Evolutionary conservation across 495 filamentous ascomycete genomes (phyloP).

Genomic region (Letharia lupina): DNA sequence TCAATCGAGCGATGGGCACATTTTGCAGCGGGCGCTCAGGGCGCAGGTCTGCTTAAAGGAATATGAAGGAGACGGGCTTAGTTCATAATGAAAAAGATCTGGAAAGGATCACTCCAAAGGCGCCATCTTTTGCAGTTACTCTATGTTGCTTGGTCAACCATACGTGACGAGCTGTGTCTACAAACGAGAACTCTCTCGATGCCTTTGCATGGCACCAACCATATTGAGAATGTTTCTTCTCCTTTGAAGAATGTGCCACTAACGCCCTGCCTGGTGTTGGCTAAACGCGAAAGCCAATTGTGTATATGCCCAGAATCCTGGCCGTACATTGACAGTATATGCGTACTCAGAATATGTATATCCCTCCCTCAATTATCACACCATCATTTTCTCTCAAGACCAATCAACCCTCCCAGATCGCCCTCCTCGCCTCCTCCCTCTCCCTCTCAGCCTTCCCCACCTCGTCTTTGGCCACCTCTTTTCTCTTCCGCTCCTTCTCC

Average conservation of each 20-base stretch:
- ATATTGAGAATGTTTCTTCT: neutral
- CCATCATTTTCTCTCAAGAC: neutral
- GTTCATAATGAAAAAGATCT: constrained; percentile 2
- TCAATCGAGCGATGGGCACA: neutral
- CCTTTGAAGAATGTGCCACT: neutral
- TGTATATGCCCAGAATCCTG: neutral
- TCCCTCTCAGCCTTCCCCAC: constrained; percentile 56
- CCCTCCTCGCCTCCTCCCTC: constrained; percentile 59
- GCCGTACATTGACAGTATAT: neutral
- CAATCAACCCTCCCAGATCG: constrained; percentile 73
- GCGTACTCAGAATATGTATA: neutral
- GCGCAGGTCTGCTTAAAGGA: constrained; percentile 4
- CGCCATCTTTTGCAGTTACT: neutral
- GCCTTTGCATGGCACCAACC: neutral
- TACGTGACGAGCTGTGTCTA: neutral
- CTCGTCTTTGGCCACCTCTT: constrained; percentile 63
- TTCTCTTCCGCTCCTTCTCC: constrained; percentile 73
- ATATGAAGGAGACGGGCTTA: neutral
- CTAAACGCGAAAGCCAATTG: neutral
- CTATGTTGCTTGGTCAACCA: neutral
- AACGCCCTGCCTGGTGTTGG: neutral
- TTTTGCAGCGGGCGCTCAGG: constrained; percentile 14
- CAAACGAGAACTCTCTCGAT: neutral
- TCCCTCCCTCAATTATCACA: neutral
- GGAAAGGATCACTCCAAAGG: neutral